Conservation (phyloP, 2,329 filamentous ascomycete genomes). For the Pseudogymnoascus sp. region DNA sequence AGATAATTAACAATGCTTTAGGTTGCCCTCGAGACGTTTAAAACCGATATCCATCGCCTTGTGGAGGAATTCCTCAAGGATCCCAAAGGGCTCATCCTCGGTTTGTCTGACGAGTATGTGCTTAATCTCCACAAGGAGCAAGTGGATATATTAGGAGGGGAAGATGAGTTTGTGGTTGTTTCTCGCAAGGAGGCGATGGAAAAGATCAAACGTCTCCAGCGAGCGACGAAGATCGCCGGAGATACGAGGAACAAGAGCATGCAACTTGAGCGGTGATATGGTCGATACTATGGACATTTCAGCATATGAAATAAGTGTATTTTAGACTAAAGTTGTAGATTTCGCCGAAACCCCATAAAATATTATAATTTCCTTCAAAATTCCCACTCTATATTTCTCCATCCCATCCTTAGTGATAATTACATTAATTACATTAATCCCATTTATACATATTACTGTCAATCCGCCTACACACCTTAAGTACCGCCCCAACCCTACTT, state of each 20-base stretch:
- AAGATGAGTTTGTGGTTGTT: slow-evolving; percentile 17
- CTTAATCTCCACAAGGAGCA: slow-evolving; percentile 15
- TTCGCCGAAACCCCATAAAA: too few relatives aligned
- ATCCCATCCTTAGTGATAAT: neutral
- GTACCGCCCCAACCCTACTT: too few relatives aligned
- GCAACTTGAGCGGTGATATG: neutral
- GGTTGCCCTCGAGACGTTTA: slow-evolving; percentile 18
- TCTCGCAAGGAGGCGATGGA: slow-evolving; percentile 11
- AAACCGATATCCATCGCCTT: neutral
- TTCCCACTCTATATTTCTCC: neutral
- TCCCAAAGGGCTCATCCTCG: slow-evolving; percentile 17
- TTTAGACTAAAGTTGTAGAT: too few relatives aligned
- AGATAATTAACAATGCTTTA: slow-evolving; percentile 12
- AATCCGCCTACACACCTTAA: too few relatives aligned
- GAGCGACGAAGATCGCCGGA: slow-evolving; percentile 13
- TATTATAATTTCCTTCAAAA: neutral
- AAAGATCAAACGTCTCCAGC: slow-evolving; percentile 12
- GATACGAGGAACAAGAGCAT: neutral
- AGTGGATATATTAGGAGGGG: slow-evolving; percentile 19
- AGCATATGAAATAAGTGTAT: neutral
- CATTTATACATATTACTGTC: neutral
- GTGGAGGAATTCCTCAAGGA: slow-evolving; percentile 19
- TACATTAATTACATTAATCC: neutral
- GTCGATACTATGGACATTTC: neutral
- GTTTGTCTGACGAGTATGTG: slow-evolving; percentile 20